These are phyloP conservation scores for Heteromeles arbutifolia DNA, from an alignment of 306 rosid species.

Conservation along the genomic window DNA sequence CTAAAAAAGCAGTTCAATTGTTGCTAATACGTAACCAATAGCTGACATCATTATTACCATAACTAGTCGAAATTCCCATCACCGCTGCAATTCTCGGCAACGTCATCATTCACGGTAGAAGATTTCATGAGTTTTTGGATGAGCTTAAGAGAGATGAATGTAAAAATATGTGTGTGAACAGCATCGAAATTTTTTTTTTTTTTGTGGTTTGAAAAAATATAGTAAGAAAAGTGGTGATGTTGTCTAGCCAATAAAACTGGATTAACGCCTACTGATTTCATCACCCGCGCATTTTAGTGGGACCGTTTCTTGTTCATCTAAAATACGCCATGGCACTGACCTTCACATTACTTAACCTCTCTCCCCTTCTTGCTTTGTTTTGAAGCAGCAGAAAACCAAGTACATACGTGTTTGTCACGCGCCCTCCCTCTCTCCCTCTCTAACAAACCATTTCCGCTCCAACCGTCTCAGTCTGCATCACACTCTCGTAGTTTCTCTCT, in stretches of 20 bases:
- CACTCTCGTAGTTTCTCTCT: neutral
- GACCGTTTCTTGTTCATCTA: neutral
- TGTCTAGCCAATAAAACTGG: neutral
- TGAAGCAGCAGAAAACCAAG: neutral
- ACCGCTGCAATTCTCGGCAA: no score
- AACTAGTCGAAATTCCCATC: no score
- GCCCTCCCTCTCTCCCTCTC: neutral
- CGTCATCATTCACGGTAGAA: no score
- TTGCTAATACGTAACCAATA: no score
- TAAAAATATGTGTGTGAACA: no score
- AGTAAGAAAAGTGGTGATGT: neutral
- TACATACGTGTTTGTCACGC: neutral
- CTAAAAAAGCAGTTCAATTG: no score
- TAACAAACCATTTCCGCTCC: slow-evolving; percentile 2
- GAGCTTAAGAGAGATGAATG: no score
- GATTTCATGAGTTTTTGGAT: no score
- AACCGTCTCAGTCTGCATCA: neutral
- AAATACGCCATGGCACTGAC: neutral
- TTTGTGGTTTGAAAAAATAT: neutral
- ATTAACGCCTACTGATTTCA: neutral
- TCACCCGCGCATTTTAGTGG: neutral
- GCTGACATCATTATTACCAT: no score
- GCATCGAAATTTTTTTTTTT: accelerated
- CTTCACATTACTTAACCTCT: neutral
- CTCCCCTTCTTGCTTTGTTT: neutral